Conservation (phyloP, 192 early-diverging fungal species). For the Chytriomyces sp. region DNA sequence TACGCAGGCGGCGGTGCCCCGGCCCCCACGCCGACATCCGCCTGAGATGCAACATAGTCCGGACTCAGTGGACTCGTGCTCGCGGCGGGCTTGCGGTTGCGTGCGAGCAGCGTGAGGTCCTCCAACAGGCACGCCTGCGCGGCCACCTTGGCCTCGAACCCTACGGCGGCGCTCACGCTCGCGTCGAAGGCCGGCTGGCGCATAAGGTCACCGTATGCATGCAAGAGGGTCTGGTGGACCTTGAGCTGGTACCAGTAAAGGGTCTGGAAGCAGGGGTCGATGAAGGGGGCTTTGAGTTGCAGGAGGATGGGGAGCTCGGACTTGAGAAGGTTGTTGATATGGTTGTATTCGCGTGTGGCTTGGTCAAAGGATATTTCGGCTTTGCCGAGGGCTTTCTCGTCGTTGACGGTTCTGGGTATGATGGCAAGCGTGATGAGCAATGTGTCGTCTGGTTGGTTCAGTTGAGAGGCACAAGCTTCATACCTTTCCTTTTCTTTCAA, state of each 20-base stretch:
- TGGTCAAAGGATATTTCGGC: slow-evolving; percentile 73
- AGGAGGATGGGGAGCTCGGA: slow-evolving; percentile 81
- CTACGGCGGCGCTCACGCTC: slow-evolving; percentile 14
- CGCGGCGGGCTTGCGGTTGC: slow-evolving; percentile 1
- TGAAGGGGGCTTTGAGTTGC: slow-evolving; percentile 69
- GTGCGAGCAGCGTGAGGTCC: slow-evolving; percentile 20
- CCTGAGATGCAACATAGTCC: not conserved
- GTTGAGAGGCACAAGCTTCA: not conserved
- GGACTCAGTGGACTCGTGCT: slow-evolving; percentile 20
- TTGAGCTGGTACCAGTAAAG: slow-evolving; percentile 83
- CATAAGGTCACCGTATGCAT: not conserved
- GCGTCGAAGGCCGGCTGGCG: slow-evolving; percentile 13
- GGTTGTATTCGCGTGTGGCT: slow-evolving; percentile 82
- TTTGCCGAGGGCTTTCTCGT: slow-evolving; percentile 54
- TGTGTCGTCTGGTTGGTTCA: not conserved
- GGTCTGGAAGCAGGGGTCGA: slow-evolving; percentile 84
- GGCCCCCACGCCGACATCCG: not conserved
- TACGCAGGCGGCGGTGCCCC: not conserved
- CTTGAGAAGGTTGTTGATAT: slow-evolving; percentile 80
- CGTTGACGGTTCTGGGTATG: slow-evolving; percentile 40
- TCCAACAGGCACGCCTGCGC: slow-evolving; percentile 21
- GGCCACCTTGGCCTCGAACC: slow-evolving; percentile 17
- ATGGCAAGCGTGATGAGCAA: not conserved
- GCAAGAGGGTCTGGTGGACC: slow-evolving; percentile 67
- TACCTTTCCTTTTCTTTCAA: slow-evolving; percentile 55